Evolutionary conservation across 2,329 filamentous ascomycete species (phyloP).

Genomic region (Claviceps sp.): DNA sequence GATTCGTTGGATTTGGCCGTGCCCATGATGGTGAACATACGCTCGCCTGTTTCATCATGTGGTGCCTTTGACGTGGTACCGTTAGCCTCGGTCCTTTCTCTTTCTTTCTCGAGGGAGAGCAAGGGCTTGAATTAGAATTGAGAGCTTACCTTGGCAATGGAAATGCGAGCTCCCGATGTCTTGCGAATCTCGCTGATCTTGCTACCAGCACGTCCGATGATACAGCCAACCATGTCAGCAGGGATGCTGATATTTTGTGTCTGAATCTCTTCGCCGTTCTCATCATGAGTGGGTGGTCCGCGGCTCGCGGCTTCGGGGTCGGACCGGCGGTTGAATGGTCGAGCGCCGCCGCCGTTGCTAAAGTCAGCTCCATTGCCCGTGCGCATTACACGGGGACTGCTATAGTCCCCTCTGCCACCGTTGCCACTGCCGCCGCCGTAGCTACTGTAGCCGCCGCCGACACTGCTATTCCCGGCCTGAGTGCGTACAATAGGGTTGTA

Average conservation of each 20-base stretch:
- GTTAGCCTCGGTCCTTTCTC: background rate
- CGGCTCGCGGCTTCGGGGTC: constrained; percentile 70
- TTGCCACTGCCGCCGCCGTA: constrained; percentile 20
- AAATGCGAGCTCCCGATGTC: constrained; percentile 90
- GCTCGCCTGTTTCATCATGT: constrained; percentile 93
- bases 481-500: constrained; percentile 95
- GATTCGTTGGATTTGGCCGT: constrained; percentile 89
- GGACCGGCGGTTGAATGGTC: constrained; percentile 64
- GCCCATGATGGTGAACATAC: constrained; percentile 99
- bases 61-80: constrained; percentile 45
- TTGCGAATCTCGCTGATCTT: constrained; percentile 99
- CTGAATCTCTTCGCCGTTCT: constrained; percentile 94
- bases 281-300: constrained; percentile 76
- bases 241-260: constrained; percentile 99
- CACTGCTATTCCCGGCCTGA: constrained; percentile 43
- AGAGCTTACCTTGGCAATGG: constrained; percentile 67
- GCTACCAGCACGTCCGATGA: constrained; percentile 86
- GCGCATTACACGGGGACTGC: constrained; percentile 66
- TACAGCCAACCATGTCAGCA: constrained; percentile 98
- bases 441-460: constrained; percentile 25
- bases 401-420: constrained; percentile 37
- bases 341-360: constrained; percentile 59
- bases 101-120: background rate
- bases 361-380: constrained; percentile 97
- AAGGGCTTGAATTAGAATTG: too few relatives aligned